Evolutionary conservation across 768 basidiomycete species (phyloP).

Genomic region (Thelephora aurantiotincta): DNA sequence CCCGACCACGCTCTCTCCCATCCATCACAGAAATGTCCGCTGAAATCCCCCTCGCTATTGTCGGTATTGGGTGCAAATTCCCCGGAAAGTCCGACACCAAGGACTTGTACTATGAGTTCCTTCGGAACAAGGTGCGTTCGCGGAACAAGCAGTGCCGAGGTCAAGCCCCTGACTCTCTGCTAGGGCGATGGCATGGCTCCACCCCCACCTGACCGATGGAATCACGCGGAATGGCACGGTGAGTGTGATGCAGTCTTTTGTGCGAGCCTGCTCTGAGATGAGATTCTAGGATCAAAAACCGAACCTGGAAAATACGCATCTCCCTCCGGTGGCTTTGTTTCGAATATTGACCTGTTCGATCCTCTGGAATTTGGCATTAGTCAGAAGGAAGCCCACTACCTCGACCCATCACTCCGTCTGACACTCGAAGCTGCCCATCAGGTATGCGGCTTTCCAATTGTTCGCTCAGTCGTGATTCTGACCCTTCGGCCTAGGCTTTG

Average conservation of each 20-base stretch:
- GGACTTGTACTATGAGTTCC: constrained; percentile 16
- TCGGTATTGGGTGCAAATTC: constrained; percentile 20
- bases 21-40: constrained; percentile 12
- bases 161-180: neutral
- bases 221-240: constrained; percentile 19
- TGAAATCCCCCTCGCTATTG: constrained; percentile 16
- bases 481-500: constrained; percentile 3
- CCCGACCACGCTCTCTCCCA: too few species aligned
- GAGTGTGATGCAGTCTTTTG: neutral
- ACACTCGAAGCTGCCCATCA: constrained; percentile 19
- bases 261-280: too few species aligned
- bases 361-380: constrained; percentile 20
- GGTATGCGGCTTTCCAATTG: constrained; percentile 6
- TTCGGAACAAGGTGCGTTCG: constrained; percentile 14
- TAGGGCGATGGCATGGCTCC: constrained; percentile 18
- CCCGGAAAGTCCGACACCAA: constrained; percentile 19
- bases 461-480: neutral
- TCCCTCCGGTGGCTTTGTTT: constrained; percentile 17
- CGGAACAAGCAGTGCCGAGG: too few species aligned
- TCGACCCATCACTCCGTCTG: constrained; percentile 19
- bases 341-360: constrained; percentile 19
- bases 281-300: constrained; percentile 14
- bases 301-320: constrained; percentile 19
- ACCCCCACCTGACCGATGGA: constrained; percentile 17
- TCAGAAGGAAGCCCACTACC: constrained; percentile 15